phyloP scores from a whole-genome alignment of 352 stramenopile genomes.

The Pythium scleroteichum region DNA sequence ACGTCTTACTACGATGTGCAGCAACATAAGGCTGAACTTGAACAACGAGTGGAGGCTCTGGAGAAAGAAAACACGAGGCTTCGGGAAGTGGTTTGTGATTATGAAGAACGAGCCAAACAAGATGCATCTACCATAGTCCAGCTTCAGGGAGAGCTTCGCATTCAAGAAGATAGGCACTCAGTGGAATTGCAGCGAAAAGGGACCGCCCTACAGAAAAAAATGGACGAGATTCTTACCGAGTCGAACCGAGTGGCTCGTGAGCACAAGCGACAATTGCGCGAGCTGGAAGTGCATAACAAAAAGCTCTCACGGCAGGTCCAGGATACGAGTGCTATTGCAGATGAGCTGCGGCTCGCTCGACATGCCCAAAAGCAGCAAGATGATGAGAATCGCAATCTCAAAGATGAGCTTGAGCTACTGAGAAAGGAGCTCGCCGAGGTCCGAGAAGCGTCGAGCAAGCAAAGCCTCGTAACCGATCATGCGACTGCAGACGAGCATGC shows the following conservation, averaged over 20 bases:
- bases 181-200: conserved; percentile 40
- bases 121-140: conserved; percentile 32
- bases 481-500: conserved; percentile 8
- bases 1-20: conserved; percentile 87
- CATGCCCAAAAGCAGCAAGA: conserved; percentile 2
- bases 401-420: conserved; percentile 13
- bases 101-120: conserved; percentile 28
- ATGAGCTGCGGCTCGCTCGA: not conserved
- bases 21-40: conserved; percentile 59
- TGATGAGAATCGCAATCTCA: conserved; percentile 12
- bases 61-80: conserved; percentile 37
- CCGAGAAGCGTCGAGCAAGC: not conserved
- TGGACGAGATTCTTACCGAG: conserved; percentile 52
- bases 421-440: conserved; percentile 27
- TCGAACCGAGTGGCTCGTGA: conserved; percentile 49
- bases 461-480: not conserved
- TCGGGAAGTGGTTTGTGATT: conserved; percentile 26
- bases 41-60: conserved; percentile 36
- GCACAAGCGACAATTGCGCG: conserved; percentile 44
- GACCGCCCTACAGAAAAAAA: conserved; percentile 42
- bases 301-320: conserved; percentile 14
- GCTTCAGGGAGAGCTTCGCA: conserved; percentile 46
- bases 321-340: not conserved
- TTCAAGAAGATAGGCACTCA: conserved; percentile 51
- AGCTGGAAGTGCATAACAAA: conserved; percentile 24